Evolutionary conservation across 2,329 filamentous ascomycete genomes (phyloP).

Genomic region (Gremmenia infestans): DNA sequence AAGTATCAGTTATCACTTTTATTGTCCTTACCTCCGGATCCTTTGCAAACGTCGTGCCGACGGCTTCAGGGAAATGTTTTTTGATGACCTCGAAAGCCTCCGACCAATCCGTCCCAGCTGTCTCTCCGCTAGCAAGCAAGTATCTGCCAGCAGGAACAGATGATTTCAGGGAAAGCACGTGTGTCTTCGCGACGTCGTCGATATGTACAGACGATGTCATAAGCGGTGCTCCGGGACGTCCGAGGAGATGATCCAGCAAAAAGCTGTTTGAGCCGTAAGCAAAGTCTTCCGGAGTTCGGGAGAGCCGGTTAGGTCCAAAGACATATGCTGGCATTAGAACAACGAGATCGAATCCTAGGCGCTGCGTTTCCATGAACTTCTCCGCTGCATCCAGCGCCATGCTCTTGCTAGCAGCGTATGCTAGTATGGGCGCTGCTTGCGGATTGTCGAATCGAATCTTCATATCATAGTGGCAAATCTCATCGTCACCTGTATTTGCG

Average conservation of each 20-base stretch:
- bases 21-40: constrained; percentile 16
- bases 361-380: neutral
- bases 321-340: constrained; percentile 3
- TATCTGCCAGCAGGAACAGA: constrained; percentile 31
- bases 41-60: constrained; percentile 27
- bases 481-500: neutral
- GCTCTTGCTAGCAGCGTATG: constrained; percentile 19
- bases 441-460: neutral
- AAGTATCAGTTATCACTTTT: constrained; percentile 23
- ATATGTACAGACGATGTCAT: neutral
- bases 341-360: constrained; percentile 2
- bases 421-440: neutral
- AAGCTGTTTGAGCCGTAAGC: neutral
- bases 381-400: constrained; percentile 33
- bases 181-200: constrained; percentile 26
- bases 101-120: constrained; percentile 30
- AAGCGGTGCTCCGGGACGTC: neutral
- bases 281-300: neutral
- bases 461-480: neutral
- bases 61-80: constrained; percentile 25
- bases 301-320: neutral
- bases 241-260: constrained; percentile 28
- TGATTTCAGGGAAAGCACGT: constrained; percentile 34
- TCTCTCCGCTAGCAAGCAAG: constrained; percentile 28
- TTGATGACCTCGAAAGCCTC: constrained; percentile 33